Base-by-base conservation (phyloP, 768 basidiomycete species). In the Coprinellus micaceus region DNA sequence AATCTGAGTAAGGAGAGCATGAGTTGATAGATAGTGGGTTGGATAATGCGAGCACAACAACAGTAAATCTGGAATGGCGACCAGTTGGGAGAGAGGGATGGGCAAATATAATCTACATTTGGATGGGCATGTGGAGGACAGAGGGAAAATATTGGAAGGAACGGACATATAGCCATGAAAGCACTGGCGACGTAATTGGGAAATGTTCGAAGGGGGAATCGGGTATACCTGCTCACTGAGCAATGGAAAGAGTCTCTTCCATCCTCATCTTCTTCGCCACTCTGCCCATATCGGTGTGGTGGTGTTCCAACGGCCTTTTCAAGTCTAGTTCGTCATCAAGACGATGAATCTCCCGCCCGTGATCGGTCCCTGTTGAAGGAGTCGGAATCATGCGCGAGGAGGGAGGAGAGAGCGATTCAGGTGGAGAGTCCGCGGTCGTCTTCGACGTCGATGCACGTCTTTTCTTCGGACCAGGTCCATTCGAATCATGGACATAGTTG, bases 401-500 rank as follows among this genome's bases (percentile, higher is more conserved):
- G 4, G 82, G 79, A 4, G 82, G 77, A 24, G 84, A 84, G 45
- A 78, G 68, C 2, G 83, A 83, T 47, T 74, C 73, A 22, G 33
- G 40, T 37, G 71, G 67, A 15, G 78, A 78, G 47, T 74, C 72
- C 19, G 67, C 67, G 21, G 69, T 67, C 26, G 69, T 66, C 63
- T 80, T 83, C 26, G 82, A 81, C 28, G 78, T 77, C 40, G 84
- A 84, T 26, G 81, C 74, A 26, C 82, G 78, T 56, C 84, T 72
- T 68, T 82, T 80, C 71, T 78, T 78, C 54, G 71, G 71, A 2
- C 68, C 66, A 54, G 69, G 60, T 11, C 74, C 74, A 58, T 69
- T 73, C 15, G 68, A 73, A 61, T 90, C 88, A 64, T 91, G 88
- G 40, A 86, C 86, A 71, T 92, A 93, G 68, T 85, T 88, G 76